Percentiles rank a stretch among this genome's conserved stretches.
Evolutionary conservation across 306 rosid species (phyloP).

Genomic region (Carpinus fangiana): DNA sequence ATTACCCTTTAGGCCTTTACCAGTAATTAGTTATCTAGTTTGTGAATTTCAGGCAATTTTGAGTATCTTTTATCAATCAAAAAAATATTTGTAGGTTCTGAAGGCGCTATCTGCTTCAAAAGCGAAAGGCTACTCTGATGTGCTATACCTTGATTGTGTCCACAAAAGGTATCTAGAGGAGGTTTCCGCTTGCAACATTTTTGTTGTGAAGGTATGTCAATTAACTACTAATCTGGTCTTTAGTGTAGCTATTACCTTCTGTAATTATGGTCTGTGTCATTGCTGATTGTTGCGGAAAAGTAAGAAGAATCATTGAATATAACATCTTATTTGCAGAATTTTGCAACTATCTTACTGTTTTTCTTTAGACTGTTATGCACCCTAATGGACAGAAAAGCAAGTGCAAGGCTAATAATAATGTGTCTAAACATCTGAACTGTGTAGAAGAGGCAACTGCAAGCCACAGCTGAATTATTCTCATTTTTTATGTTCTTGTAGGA

Average conservation of each 20-base stretch:
- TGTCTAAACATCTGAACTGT: constrained; percentile 2
- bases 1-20: background rate
- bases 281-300: background rate
- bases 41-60: background rate
- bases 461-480: constrained; percentile 1
- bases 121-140: constrained; percentile 93
- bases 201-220: constrained; percentile 87
- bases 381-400: constrained; percentile 3
- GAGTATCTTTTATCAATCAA: constrained; percentile 11
- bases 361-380: background rate
- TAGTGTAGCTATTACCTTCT: background rate
- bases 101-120: constrained; percentile 92
- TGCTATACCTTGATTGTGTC: constrained; percentile 86
- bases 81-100: constrained; percentile 55
- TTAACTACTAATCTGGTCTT: constrained; percentile 15
- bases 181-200: constrained; percentile 96
- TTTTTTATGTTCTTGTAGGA: constrained; percentile 48
- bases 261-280: background rate
- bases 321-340: background rate
- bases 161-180: constrained; percentile 92
- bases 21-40: background rate
- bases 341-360: background rate
- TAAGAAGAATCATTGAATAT: background rate
- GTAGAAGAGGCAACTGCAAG: constrained; percentile 1
- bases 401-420: background rate